phyloP scores from a whole-genome alignment of 768 basidiomycete species.

The Russula griseocarnosa region DNA sequence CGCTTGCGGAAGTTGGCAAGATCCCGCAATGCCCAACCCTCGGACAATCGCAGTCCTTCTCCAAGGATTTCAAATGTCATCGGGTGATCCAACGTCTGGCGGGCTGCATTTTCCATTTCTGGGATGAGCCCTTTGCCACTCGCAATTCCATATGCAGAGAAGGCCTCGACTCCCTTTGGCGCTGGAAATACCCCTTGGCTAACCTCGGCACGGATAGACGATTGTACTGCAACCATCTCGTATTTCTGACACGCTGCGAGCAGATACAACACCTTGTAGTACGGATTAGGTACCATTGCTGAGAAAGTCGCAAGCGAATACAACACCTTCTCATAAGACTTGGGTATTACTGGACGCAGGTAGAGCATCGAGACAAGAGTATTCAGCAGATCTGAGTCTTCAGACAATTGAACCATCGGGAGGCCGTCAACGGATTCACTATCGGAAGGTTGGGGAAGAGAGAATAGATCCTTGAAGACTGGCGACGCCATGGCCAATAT shows the following conservation, averaged over 20 bases:
- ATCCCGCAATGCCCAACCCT: not conserved
- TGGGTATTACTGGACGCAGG: not conserved
- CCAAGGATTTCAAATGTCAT: not conserved
- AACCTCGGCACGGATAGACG: not conserved
- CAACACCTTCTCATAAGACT: not conserved
- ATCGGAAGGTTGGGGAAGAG: conserved; percentile 12
- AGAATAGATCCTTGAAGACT: conserved; percentile 21
- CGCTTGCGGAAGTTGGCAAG: not conserved
- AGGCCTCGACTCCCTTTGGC: not conserved
- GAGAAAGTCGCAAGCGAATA: no score
- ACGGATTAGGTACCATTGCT: no score
- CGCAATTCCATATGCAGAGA: not conserved
- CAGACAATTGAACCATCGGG: conserved; percentile 3
- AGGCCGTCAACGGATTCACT: not conserved
- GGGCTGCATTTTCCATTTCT: not conserved
- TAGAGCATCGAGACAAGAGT: conserved; percentile 20
- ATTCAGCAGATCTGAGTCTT: conserved; percentile 7
- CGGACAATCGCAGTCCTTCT: not conserved
- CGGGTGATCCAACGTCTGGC: not conserved
- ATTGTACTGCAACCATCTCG: not conserved
- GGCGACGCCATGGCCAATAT: conserved; percentile 7
- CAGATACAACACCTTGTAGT: not conserved
- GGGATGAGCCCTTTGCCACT: not conserved
- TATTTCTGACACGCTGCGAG: not conserved
- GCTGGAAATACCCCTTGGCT: not conserved